A percentile compares a stretch with the other conserved stretches of the same genome.
phyloP scores from a whole-genome alignment of 805 yeast species.

The Metschnikowia orientalis region DNA sequence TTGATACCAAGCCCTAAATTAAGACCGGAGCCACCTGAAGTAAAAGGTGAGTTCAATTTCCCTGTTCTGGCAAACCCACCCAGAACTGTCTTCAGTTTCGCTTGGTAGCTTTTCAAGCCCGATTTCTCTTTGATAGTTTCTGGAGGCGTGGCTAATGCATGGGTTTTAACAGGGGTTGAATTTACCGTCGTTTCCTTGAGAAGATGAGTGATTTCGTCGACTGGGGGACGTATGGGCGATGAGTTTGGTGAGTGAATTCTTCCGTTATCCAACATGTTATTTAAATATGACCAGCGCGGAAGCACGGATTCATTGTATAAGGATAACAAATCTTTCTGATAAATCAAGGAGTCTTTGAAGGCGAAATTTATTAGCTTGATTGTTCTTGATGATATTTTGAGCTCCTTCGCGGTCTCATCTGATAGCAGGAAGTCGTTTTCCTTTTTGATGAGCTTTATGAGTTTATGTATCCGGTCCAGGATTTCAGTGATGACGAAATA shows the following conservation, averaged over 20 bases:
- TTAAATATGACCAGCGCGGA: slow-evolving; percentile 12
- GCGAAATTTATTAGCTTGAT: slow-evolving; percentile 33
- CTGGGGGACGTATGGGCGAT: neutral
- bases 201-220: neutral
- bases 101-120: neutral
- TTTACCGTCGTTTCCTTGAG: no score
- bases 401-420: slow-evolving; percentile 27
- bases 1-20: slow-evolving; percentile 28
- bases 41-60: neutral
- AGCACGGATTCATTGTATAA: slow-evolving; percentile 11
- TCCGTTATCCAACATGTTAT: slow-evolving; percentile 4
- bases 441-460: slow-evolving; percentile 9
- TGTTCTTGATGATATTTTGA: slow-evolving; percentile 39
- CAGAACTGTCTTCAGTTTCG: no score
- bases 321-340: slow-evolving; percentile 19
- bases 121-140: slow-evolving; percentile 3
- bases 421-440: slow-evolving; percentile 16
- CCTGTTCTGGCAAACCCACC: no score
- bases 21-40: slow-evolving; percentile 3
- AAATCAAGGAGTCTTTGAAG: slow-evolving; percentile 35
- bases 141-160: no score
- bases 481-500: slow-evolving; percentile 9
- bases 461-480: slow-evolving; percentile 5
- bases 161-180: no score
- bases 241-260: neutral